A percentile compares a stretch with the other conserved stretches of the same genome.
These are phyloP conservation scores for Penicillium nordicum DNA, from an alignment of 2,329 filamentous ascomycete species.

Conservation along the genomic window DNA sequence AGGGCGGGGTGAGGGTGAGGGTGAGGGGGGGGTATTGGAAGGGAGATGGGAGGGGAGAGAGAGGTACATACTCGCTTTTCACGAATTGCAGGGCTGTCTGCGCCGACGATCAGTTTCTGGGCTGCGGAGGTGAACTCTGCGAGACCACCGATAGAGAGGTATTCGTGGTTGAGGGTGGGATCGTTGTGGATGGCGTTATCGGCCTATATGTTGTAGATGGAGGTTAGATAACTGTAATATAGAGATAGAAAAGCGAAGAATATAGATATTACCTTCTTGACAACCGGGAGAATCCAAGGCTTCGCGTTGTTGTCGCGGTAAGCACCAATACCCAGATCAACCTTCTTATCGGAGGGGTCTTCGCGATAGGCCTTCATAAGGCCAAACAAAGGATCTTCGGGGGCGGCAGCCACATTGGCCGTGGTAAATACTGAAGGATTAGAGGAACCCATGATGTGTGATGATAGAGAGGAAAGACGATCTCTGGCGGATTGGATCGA, in stretches of 20 bases:
- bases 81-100: conserved; percentile 72
- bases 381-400: conserved; percentile 92
- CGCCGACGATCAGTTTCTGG: conserved; percentile 82
- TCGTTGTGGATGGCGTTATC: conserved; percentile 85
- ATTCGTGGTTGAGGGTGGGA: conserved; percentile 93
- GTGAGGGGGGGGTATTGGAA: not conserved
- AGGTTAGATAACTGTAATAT: not conserved
- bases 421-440: conserved; percentile 68
- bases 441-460: conserved; percentile 64
- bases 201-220: conserved; percentile 56
- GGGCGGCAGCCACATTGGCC: conserved; percentile 78
- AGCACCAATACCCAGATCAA: conserved; percentile 91
- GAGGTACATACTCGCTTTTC: conserved; percentile 66
- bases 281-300: conserved; percentile 94
- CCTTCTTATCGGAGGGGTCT: conserved; percentile 73
- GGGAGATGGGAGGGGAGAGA: not conserved
- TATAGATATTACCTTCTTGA: conserved; percentile 70
- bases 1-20: not conserved
- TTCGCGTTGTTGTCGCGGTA: conserved; percentile 95
- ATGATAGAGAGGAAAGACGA: conserved; percentile 35
- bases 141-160: conserved; percentile 91
- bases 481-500: conserved; percentile 22
- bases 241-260: not conserved
- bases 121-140: conserved; percentile 82
- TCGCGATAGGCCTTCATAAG: conserved; percentile 83